Percentiles rank a stretch among this genome's conserved stretches.
Conservation (phyloP, 2,329 filamentous ascomycete genomes). For the Ophiostoma australiae region DNA sequence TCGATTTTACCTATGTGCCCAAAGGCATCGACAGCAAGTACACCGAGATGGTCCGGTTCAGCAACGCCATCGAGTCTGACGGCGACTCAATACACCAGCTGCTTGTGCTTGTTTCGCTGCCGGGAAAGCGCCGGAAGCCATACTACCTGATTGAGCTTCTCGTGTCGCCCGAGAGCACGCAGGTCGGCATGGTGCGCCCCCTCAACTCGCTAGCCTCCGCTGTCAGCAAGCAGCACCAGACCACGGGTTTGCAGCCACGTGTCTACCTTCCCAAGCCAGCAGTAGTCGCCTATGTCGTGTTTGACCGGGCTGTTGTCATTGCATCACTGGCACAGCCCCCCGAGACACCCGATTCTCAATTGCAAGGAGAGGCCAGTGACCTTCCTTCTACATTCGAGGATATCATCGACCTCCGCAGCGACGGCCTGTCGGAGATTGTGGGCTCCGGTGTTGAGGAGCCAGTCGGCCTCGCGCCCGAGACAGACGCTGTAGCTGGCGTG, state of each 20-base stretch:
- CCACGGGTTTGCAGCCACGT: constrained; percentile 48
- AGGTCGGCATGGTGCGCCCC: constrained; percentile 62
- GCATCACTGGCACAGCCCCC: constrained; percentile 64
- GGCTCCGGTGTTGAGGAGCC: constrained; percentile 61
- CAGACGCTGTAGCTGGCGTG: constrained; percentile 14
- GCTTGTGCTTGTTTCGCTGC: constrained; percentile 56
- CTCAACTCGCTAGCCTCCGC: constrained; percentile 59
- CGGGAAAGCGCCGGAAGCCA: constrained; percentile 49
- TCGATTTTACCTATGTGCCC: constrained; percentile 72
- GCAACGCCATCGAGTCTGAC: constrained; percentile 46
- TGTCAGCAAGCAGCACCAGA: constrained; percentile 34
- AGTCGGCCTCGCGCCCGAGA: constrained; percentile 35
- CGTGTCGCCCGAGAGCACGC: constrained; percentile 47
- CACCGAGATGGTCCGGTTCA: constrained; percentile 47
- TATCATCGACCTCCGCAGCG: constrained; percentile 69
- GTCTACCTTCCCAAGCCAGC: constrained; percentile 74
- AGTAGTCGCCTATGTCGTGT: constrained; percentile 75
- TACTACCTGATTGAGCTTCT: constrained; percentile 72
- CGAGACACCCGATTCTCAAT: constrained; percentile 70
- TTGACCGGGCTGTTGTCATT: constrained; percentile 72
- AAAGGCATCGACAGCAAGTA: constrained; percentile 49
- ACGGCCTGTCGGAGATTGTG: constrained; percentile 58
- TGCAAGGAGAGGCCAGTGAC: constrained; percentile 59
- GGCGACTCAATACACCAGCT: constrained; percentile 54
- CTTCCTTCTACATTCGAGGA: constrained; percentile 74